These are phyloP conservation scores for Paraurostyla sp. DNA, from an alignment of 73 alveolate genomes.

Conservation along the genomic window DNA sequence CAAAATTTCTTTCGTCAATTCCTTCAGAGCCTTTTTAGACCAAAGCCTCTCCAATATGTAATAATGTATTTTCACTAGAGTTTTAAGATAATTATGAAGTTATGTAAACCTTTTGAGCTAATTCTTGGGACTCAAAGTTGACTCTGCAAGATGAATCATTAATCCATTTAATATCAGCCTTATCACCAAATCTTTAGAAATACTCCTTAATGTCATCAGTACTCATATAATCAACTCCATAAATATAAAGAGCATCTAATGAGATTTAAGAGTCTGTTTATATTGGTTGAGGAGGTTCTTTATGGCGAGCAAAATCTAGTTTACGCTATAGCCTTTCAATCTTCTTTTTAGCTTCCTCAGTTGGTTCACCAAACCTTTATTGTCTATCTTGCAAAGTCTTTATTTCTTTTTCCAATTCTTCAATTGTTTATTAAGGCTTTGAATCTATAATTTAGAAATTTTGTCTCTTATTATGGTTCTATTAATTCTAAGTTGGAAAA, in stretches of 20 bases:
- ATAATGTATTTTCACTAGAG: not conserved
- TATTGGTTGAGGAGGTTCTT: conserved; percentile 7
- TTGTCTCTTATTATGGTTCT: not conserved
- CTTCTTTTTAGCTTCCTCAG: conserved; percentile 15
- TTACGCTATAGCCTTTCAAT: not conserved
- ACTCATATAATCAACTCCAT: conserved; percentile 58
- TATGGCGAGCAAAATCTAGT: not conserved
- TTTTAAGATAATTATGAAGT: not conserved
- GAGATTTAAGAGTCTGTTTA: not conserved
- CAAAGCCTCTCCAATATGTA: conserved; percentile 25
- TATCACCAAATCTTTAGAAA: conserved; percentile 10
- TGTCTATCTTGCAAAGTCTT: not conserved
- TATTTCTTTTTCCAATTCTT: conserved; percentile 11
- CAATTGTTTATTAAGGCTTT: not conserved
- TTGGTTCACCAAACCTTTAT: not conserved
- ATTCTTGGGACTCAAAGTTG: not conserved
- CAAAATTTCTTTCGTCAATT: conserved; percentile 37
- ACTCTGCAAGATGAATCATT: conserved; percentile 56
- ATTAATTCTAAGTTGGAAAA: not conserved
- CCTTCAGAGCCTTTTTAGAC: conserved; percentile 8
- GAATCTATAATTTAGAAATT: not conserved
- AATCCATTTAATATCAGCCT: conserved; percentile 16
- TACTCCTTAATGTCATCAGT: conserved; percentile 30
- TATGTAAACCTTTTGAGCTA: not conserved
- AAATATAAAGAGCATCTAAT: not conserved